Percentiles rank a stretch among this genome's conserved stretches.
These are phyloP conservation scores for Aspergillus ochraceus DNA, from an alignment of 2,329 filamentous ascomycete species.

Conservation along the genomic window DNA sequence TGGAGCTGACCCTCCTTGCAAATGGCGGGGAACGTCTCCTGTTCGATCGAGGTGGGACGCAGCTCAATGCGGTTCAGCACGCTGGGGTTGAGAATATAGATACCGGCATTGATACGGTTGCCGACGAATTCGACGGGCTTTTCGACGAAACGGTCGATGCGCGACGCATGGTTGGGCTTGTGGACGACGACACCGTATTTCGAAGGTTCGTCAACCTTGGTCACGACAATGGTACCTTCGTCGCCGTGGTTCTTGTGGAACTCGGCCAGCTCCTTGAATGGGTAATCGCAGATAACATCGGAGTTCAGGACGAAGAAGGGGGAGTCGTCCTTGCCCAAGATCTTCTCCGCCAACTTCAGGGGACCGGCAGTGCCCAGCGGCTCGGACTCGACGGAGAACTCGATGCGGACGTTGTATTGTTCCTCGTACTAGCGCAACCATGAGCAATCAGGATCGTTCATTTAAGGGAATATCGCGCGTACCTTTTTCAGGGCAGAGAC, in stretches of 20 bases:
- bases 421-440: conserved; percentile 69
- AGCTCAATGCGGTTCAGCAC: conserved; percentile 91
- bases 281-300: conserved; percentile 97
- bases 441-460: conserved; percentile 1
- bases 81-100: conserved; percentile 95
- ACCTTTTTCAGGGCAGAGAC: conserved; percentile 89
- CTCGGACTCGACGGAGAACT: conserved; percentile 95
- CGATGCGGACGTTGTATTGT: conserved; percentile 90
- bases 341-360: conserved; percentile 89
- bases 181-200: conserved; percentile 99
- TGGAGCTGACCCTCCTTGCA: conserved; percentile 86
- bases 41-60: conserved; percentile 94
- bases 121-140: conserved; percentile 98
- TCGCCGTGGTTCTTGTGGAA: conserved; percentile 94
- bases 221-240: conserved; percentile 96
- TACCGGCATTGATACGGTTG: conserved; percentile 97
- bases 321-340: conserved; percentile 86
- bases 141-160: conserved; percentile 98
- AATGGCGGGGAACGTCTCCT: conserved; percentile 97
- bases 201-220: conserved; percentile 97
- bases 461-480: conserved; percentile 28
- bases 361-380: conserved; percentile 93
- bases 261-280: conserved; percentile 81
- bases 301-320: conserved; percentile 99
- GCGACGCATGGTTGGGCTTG: conserved; percentile 84